phyloP scores from a whole-genome alignment of 140 eudicot species.

The Ambrosia hybrid region DNA sequence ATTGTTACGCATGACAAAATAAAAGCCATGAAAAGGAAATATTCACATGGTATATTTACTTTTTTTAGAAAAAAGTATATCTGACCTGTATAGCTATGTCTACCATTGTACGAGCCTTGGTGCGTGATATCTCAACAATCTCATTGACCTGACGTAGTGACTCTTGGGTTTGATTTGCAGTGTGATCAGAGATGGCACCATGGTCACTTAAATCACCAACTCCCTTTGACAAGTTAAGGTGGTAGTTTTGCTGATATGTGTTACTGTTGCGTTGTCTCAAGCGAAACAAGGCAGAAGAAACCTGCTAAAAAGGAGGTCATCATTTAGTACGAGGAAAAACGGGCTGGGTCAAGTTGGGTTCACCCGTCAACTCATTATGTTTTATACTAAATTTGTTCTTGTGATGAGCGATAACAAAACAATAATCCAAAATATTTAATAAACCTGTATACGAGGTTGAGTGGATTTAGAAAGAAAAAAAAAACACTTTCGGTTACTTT shows the following conservation, averaged over 20 bases:
- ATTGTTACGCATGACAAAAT: no score
- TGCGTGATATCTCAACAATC: slow-evolving; percentile 75
- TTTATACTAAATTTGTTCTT: not conserved
- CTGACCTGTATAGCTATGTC: slow-evolving; percentile 80
- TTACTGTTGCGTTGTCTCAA: slow-evolving; percentile 72
- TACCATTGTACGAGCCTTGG: slow-evolving; percentile 74
- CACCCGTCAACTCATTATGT: not conserved
- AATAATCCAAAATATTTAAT: no score
- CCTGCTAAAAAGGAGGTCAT: slow-evolving; percentile 33
- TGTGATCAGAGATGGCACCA: slow-evolving; percentile 38
- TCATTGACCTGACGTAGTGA: slow-evolving; percentile 58
- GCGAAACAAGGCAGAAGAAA: slow-evolving; percentile 53
- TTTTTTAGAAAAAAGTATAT: no score
- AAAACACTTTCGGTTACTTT: no score
- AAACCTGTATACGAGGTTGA: no score
- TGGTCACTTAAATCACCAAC: slow-evolving; percentile 12
- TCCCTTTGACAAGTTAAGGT: slow-evolving; percentile 41
- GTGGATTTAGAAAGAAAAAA: no score
- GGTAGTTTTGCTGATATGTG: slow-evolving; percentile 48
- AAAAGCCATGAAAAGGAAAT: no score
- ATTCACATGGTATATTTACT: no score
- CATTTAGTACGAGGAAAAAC: not conserved
- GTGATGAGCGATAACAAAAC: no score
- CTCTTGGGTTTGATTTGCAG: slow-evolving; percentile 46
- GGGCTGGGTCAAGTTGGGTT: not conserved